Percentiles rank a stretch among this genome's conserved stretches.
Evolutionary conservation across 148 eudicot genomes (phyloP).

Genomic region (Rhododendron ferrugineum): DNA sequence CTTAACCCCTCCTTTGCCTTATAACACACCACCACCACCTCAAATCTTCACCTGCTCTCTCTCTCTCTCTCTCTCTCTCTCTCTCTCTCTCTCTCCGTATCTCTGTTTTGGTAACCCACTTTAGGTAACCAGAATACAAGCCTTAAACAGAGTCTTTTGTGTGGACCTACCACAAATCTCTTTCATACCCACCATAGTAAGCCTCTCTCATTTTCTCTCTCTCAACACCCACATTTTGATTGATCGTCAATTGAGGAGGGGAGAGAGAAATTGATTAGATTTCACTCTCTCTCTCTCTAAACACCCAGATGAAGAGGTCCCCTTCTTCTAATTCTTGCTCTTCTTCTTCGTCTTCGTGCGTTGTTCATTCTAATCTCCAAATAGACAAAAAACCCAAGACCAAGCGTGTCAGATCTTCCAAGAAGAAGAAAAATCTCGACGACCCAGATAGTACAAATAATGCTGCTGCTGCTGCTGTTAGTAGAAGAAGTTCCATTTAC

Average conservation of each 20-base stretch:
- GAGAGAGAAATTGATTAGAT: background rate
- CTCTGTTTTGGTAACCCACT: conserved; percentile 47
- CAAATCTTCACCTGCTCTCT: background rate
- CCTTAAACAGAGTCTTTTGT: background rate
- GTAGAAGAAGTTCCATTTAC: conserved; percentile 60
- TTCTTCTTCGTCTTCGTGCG: conserved; percentile 44
- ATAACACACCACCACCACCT: background rate
- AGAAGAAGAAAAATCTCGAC: conserved; percentile 20
- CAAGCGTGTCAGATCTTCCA: conserved; percentile 27
- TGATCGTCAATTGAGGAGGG: background rate
- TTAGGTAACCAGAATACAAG: conserved; percentile 36
- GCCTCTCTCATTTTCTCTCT: background rate
- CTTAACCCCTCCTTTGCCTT: too few relatives aligned
- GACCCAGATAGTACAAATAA: conserved; percentile 3
- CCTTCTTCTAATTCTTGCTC: conserved; percentile 22
- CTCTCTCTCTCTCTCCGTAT: background rate
- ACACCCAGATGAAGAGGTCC: conserved; percentile 36
- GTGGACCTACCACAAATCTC: conserved; percentile 19
- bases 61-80: background rate
- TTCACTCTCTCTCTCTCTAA: background rate
- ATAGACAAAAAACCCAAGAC: conserved; percentile 26
- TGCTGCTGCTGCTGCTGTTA: conserved; percentile 7
- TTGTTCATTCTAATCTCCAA: conserved; percentile 22
- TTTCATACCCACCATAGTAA: background rate
- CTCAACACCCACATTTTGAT: background rate